Evolutionary conservation across 176 grass and related monocot genomes (phyloP).

Genomic region (Rhynchospora pubera): DNA sequence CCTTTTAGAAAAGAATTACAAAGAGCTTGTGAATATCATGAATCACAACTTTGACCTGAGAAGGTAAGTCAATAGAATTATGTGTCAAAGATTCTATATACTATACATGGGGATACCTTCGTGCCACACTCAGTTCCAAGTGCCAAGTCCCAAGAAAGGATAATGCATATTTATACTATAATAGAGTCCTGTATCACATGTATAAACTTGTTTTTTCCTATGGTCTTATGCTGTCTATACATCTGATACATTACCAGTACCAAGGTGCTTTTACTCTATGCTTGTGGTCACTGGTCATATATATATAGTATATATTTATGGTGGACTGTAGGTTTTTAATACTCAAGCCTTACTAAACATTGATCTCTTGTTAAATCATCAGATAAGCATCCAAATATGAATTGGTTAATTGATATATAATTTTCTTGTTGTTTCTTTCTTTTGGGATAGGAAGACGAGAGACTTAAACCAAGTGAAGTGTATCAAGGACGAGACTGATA

Average conservation of each 20-base stretch:
- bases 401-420: background rate
- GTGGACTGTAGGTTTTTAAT: too few relatives aligned
- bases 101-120: background rate
- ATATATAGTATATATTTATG: too few relatives aligned
- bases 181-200: too few relatives aligned
- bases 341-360: background rate
- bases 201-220: too few relatives aligned
- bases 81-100: background rate
- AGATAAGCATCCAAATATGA: background rate
- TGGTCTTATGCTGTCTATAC: too few relatives aligned
- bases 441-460: too few relatives aligned
- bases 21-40: slow-evolving; percentile 42
- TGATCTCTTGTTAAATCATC: background rate
- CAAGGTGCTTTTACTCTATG: background rate
- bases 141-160: background rate
- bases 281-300: too few relatives aligned
- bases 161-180: too few relatives aligned
- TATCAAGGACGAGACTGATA: too few relatives aligned
- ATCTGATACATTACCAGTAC: background rate
- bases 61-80: slow-evolving; percentile 27
- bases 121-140: background rate
- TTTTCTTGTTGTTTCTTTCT: background rate
- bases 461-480: too few relatives aligned
- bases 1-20: slow-evolving; percentile 45
- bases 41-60: slow-evolving; percentile 66